Evolutionary conservation across 768 basidiomycete genomes (phyloP).

Genomic region (Leucogyrophana mollusca): DNA sequence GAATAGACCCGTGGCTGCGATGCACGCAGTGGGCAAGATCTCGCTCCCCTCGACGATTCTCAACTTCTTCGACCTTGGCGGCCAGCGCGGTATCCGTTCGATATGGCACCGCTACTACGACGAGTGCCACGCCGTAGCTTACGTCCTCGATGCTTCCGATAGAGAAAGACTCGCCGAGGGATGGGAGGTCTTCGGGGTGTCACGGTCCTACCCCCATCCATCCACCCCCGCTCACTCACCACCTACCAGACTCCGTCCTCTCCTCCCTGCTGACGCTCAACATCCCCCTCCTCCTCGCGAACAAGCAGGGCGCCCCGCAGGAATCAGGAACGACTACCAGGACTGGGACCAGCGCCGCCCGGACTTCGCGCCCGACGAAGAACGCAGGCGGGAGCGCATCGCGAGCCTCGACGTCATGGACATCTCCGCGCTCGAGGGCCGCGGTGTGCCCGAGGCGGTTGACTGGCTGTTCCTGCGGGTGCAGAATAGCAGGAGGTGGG

Average conservation of each 20-base stretch:
- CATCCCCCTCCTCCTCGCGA: conserved; percentile 89
- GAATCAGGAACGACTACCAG: conserved; percentile 87
- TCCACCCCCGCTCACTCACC: no score
- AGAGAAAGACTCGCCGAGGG: conserved; percentile 86
- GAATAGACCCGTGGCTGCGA: background rate
- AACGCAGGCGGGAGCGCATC: conserved; percentile 51
- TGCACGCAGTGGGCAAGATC: conserved; percentile 79
- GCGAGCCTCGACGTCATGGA: conserved; percentile 90
- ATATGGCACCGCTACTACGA: conserved; percentile 97
- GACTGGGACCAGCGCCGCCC: conserved; percentile 79
- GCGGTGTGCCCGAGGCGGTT: conserved; percentile 85
- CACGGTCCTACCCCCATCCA: no score
- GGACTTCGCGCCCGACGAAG: conserved; percentile 58
- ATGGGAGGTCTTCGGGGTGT: conserved; percentile 98
- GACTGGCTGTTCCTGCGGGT: conserved; percentile 95
- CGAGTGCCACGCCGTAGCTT: conserved; percentile 96
- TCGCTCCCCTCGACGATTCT: conserved; percentile 90
- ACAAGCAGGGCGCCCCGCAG: conserved; percentile 92
- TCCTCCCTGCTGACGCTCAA: conserved; percentile 88
- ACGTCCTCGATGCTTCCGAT: conserved; percentile 93
- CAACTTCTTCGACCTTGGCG: conserved; percentile 97
- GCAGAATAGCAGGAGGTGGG: no score
- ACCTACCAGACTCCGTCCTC: conserved; percentile 67
- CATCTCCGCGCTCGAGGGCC: conserved; percentile 90
- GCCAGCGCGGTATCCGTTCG: conserved; percentile 88